phyloP scores from a whole-genome alignment of 352 stramenopile species.

The Lagenidium sp. region DNA sequence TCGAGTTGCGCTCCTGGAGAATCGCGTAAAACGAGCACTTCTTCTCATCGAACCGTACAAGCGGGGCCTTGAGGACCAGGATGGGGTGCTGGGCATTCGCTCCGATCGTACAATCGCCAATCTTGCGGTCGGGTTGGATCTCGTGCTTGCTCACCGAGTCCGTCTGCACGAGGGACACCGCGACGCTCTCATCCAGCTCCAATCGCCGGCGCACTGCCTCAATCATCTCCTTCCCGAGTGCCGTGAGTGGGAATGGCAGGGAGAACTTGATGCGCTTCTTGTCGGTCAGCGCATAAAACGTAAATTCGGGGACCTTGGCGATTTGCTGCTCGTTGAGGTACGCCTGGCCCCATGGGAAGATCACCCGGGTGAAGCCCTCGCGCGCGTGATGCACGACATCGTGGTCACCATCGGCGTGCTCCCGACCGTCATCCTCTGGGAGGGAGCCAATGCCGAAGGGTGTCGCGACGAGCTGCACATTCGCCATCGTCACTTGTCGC shows the following conservation, averaged over 20 bases:
- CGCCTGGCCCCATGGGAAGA: conserved; percentile 69
- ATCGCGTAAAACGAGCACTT: conserved; percentile 50
- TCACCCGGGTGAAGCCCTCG: conserved; percentile 44
- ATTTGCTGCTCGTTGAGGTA: conserved; percentile 56
- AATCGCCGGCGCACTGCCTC: conserved; percentile 43
- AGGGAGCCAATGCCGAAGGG: conserved; percentile 64
- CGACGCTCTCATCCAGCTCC: conserved; percentile 35
- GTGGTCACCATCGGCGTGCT: conserved; percentile 8
- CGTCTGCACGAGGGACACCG: conserved; percentile 60
- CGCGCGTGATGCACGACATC: conserved; percentile 3
- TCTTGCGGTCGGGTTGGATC: conserved; percentile 35
- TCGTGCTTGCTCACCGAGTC: conserved; percentile 69
- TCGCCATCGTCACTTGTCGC: conserved; percentile 6
- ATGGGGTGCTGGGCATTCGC: conserved; percentile 53
- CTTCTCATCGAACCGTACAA: conserved; percentile 51
- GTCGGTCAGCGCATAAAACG: conserved; percentile 63
- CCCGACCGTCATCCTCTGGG: conserved; percentile 8
- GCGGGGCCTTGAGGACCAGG: conserved; percentile 54
- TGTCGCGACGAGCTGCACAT: conserved; percentile 37
- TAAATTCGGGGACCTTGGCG: conserved; percentile 51
- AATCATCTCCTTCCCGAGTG: conserved; percentile 38
- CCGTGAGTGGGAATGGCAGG: conserved; percentile 47
- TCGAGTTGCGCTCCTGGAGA: conserved; percentile 41
- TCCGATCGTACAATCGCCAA: conserved; percentile 62
- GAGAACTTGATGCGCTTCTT: conserved; percentile 61